phyloP scores from a whole-genome alignment of 495 filamentous ascomycete species.

The Cetradonia linearis region DNA sequence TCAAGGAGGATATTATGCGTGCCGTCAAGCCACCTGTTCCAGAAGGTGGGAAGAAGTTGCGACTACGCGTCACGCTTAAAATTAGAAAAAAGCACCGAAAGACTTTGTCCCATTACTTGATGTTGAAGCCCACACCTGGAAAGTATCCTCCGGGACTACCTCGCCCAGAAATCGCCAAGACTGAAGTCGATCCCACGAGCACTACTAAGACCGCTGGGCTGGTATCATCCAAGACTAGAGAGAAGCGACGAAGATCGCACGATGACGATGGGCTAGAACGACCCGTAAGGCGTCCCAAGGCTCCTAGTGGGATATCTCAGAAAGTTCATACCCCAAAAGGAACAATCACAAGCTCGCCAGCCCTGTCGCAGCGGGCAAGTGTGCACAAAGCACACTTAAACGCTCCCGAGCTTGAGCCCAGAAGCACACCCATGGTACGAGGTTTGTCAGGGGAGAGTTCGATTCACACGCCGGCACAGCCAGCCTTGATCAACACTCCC shows the following conservation, averaged over 20 bases:
- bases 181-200: not conserved
- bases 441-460: slow-evolving; percentile 28
- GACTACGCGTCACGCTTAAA: slow-evolving; percentile 14
- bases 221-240: not conserved
- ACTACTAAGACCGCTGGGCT: not conserved
- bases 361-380: not conserved
- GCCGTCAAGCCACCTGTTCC: slow-evolving; percentile 3
- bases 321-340: slow-evolving; percentile 1
- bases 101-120: slow-evolving; percentile 13
- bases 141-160: slow-evolving; percentile 6
- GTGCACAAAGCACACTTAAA: slow-evolving; percentile 8
- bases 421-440: slow-evolving; percentile 24
- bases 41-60: slow-evolving; percentile 9
- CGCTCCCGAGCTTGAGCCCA: slow-evolving; percentile 11
- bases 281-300: slow-evolving; percentile 8
- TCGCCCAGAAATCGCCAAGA: not conserved
- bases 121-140: slow-evolving; percentile 16
- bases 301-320: slow-evolving; percentile 2
- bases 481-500: slow-evolving; percentile 26
- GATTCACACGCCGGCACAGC: slow-evolving; percentile 27
- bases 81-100: slow-evolving; percentile 18
- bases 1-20: not conserved
- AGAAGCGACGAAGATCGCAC: slow-evolving; percentile 3
- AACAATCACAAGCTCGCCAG: not conserved
- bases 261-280: slow-evolving; percentile 3